Conservation (phyloP, 306 rosid genomes). For the Vachellia collinsii region DNA sequence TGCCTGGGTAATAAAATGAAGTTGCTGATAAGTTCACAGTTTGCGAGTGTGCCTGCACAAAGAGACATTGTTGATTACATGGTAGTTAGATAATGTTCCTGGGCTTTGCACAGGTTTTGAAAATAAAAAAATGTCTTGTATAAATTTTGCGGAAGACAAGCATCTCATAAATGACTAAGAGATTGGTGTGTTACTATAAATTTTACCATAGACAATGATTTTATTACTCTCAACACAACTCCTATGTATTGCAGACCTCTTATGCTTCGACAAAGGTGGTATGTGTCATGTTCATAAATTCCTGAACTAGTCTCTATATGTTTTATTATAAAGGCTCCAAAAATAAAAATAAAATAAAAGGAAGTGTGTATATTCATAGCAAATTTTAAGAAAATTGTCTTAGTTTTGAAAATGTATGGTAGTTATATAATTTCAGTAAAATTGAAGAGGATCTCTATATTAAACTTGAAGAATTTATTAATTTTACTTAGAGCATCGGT, state of each 20-base stretch:
- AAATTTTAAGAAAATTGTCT: background rate
- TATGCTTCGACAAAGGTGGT: no score
- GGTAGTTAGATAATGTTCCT: background rate
- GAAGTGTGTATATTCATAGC: background rate
- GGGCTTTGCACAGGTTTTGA: background rate
- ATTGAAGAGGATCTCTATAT: background rate
- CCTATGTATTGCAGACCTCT: no score
- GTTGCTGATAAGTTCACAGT: constrained; percentile 74
- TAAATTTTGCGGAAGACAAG: no score
- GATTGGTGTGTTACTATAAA: no score
- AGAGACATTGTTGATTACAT: constrained; percentile 27
- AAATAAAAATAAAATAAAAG: no score
- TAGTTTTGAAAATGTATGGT: background rate
- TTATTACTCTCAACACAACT: no score
- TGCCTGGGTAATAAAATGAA: constrained; percentile 56
- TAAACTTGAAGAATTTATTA: background rate
- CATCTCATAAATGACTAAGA: no score
- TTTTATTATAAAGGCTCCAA: background rate
- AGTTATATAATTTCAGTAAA: background rate
- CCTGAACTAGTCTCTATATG: background rate
- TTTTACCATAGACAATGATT: no score
- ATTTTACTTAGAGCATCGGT: background rate
- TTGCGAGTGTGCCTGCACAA: constrained; percentile 64
- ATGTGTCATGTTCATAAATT: no score
- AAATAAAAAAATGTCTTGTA: no score